Evolutionary conservation across 1,139 yeast genomes (phyloP).

Genomic region (Geotrichum australiense): DNA sequence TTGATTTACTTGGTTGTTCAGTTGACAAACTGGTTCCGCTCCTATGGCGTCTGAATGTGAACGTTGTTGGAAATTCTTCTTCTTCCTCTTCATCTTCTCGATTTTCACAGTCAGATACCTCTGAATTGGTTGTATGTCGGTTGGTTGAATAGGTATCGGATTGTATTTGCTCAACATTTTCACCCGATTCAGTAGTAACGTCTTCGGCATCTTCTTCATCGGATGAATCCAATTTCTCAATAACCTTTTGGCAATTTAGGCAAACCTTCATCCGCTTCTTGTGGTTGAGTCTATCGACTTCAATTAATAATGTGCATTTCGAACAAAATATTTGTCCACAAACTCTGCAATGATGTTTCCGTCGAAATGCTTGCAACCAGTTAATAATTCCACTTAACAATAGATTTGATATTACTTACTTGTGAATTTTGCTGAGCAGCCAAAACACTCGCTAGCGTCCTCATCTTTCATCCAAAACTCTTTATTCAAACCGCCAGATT

Average conservation of each 20-base stretch:
- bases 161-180: conserved; percentile 9
- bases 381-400: conserved; percentile 1
- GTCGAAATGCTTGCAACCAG: conserved; percentile 46
- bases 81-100: conserved; percentile 2
- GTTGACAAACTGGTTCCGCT: conserved; percentile 24
- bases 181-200: conserved; percentile 3
- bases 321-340: conserved; percentile 96
- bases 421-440: conserved; percentile 66
- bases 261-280: conserved; percentile 75
- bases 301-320: conserved; percentile 70
- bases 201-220: conserved; percentile 21
- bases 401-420: conserved; percentile 23
- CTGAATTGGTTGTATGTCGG: conserved; percentile 19
- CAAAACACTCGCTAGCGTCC: conserved; percentile 72
- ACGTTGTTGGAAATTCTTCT: conserved; percentile 1
- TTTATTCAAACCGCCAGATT: conserved; percentile 35
- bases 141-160: conserved; percentile 9
- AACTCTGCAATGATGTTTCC: conserved; percentile 91
- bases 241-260: conserved; percentile 60
- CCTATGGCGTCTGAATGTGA: conserved; percentile 23
- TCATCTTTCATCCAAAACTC: conserved; percentile 93
- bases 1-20: conserved; percentile 21
- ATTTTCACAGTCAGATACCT: conserved; percentile 4
- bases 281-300: conserved; percentile 66
- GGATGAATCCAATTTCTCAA: conserved; percentile 36